Base-by-base conservation (phyloP, 495 filamentous ascomycete genomes). In the Cudoniella acicularis region DNA sequence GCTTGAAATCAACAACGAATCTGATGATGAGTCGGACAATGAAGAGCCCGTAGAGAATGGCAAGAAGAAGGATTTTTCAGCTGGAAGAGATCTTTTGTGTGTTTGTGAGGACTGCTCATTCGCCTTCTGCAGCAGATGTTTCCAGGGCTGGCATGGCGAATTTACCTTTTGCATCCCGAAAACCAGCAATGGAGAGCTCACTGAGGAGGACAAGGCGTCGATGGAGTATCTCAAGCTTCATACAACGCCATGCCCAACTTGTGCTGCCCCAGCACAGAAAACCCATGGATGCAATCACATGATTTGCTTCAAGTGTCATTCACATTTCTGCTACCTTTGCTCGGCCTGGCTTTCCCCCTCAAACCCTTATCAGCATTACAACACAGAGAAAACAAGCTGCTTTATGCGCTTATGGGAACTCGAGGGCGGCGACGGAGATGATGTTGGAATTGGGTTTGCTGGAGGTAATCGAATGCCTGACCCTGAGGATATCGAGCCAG, bases 271-370 rank as follows among this genome's bases (percentile, higher is more conserved):
- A 0, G 86, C 85, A 20, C 89, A 97, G 64, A 98, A 98, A 74
- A 88, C 85, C 11, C 84, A 90, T 64, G 94, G 94, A 27, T 98
- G 94, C 83, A 98, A 98, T 70, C 94, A 98, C 68, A 98, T 98
- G 94, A 87, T 85, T 16, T 98, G 94, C 69, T 91, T 87, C 71
- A 85, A 88, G 55, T 98, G 94, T 75, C 76, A 83, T 45, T 86
- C 90, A 1, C 94, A 98, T 70, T 98, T 97, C 67, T 98, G 94
- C 72, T 98, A 98, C 66, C 85, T 98, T 4, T 98, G 94, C 70
- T 87, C 87, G 0, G 79, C 83, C 11, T 98, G 91, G 87, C 78
- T 98, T n/a, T 75, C 83, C 18, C 80, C 86, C 1, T 75, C 70
- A 17, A 92, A 97, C 60, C 93, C 94, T 10, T 98, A 97, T 62